Evolutionary conservation across 306 rosid genomes (phyloP), one percentile per base, ranked within the genome.

Genomic region (Glycine latifolia): DNA sequence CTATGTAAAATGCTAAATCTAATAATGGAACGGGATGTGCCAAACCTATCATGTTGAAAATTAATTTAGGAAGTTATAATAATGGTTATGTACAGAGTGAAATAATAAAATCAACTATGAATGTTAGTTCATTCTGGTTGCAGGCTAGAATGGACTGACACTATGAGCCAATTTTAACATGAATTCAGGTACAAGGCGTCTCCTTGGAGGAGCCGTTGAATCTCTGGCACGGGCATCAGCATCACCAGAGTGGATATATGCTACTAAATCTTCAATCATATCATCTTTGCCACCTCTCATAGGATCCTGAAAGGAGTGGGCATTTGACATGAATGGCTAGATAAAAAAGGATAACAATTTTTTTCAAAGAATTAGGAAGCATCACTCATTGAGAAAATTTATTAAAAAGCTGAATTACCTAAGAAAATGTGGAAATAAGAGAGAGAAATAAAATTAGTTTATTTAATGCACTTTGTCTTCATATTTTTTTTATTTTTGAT

Each of bases 231-330:
- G 88, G 14, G 97, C 95, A 37, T 86, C 97, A 10, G 89, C 43
- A 79, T 92, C 97, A 53, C 78, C 89, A 26, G 91, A 84, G 43
- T 92, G 97, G 49, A 95, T 87, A 79, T 89, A 83, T 41, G 71
- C 88, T 67, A 95, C 86, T 75, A 95, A 81, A 83, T 95, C 97
- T 58, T 87, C 94, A 85, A 95, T 88, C 97, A 95, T 75, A 7
- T 90, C 81, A 69, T 95, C 97, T 60, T 33, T 79, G 49, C 97
- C 95, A 54, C 98, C 99, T 85, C 99, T 90, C 99, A 95, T 95
- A 6, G 99, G 99, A 88, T 95, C 99, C 97, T 95, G 78, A 80
- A 76, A 71, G 41, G 47, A 50, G 65, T 10, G 58, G 26, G 35
- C 78, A 82, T 49, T 75, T 79, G 43, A 70, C 44, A 54, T 71